Conservation (phyloP, 1,284 basidiomycete species). For the Boletus holoroseus region DNA sequence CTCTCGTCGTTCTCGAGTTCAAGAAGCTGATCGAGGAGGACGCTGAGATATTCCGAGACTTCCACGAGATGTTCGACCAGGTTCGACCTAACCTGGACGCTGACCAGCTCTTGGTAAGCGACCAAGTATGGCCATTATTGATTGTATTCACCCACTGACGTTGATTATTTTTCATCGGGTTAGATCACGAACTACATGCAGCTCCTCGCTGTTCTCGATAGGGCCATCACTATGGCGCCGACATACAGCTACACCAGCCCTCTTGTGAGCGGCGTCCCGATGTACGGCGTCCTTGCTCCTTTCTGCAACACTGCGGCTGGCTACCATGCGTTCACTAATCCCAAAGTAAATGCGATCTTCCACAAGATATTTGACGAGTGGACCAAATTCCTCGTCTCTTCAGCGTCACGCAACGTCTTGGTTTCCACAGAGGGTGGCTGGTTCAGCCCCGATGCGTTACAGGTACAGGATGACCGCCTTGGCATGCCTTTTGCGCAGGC, state of each 20-base stretch:
- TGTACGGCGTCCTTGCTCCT: constrained; percentile 24
- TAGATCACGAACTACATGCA: constrained; percentile 42
- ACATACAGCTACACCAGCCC: constrained; percentile 15
- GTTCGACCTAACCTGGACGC: constrained; percentile 2
- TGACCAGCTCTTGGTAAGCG: constrained; percentile 9
- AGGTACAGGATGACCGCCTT: constrained; percentile 22
- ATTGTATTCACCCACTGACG: background rate
- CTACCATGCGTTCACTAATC: constrained; percentile 40
- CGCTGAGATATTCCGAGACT: constrained; percentile 37
- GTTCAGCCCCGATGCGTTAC: constrained; percentile 39
- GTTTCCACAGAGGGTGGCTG: constrained; percentile 37
- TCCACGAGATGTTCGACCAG: constrained; percentile 31
- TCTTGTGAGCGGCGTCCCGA: constrained; percentile 26
- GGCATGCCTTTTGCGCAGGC: constrained; percentile 19
- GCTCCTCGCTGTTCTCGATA: constrained; percentile 43
- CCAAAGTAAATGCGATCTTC: constrained; percentile 38
- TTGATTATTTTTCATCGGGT: background rate
- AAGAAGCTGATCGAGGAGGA: constrained; percentile 40
- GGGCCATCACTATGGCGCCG: constrained; percentile 32
- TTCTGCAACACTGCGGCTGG: constrained; percentile 36
- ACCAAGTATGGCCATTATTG: background rate
- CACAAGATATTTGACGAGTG: constrained; percentile 44
- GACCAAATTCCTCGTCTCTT: constrained; percentile 43
- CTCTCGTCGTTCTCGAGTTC: constrained; percentile 37
- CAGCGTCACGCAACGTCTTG: constrained; percentile 40